Evolutionary conservation across 2,329 filamentous ascomycete species (phyloP), one percentile per base, ranked within the genome.

Genomic region (Paraphaeosphaeria minitans): DNA sequence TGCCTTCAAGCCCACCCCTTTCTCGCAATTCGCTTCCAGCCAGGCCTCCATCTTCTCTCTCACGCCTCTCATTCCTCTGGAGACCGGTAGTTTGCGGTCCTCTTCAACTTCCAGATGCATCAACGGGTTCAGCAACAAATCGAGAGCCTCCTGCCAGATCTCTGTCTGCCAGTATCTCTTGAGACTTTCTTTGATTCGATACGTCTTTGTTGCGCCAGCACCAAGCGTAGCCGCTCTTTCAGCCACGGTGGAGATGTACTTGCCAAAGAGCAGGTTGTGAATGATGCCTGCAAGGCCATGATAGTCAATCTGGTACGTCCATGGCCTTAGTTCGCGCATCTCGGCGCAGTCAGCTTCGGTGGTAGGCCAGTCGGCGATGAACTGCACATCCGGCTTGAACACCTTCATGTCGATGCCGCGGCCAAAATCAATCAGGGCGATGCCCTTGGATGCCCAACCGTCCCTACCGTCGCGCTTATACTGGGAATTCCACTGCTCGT

Each of bases 251-350:
- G 97, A 92, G 69, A 99, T 95, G 78, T 98, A 98, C 72, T 91
- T 93, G 10, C 95, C 94, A 73, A 97, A 99, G 3, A 99, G 85
- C 67, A 99, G 85, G 45, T 87, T 89, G 78, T 99, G 93, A 4
- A 98, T 82, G 24, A 92, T 91, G 4, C 92, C 93, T 0, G 95
- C 95, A 0, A 97, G 84, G 13, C 95, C 95, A 76, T 96, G 92
- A 70, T 98, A 96, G 80, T 99, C 95, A 66, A 97, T 92, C 76
- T 99, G 95, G 81, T 93, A 97, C 1, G 94, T 98, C 95, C 95
- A 99, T 0, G 93, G 93, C 0, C 94, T 85, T 57, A 92, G 86
- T 79, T 99, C 94, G 48, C 93, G 89, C 86, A 98, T 97, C 82
- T 99, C 95, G 19, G 91, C 89, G 77, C 95, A 99, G 78, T 99